A percentile compares a stretch with the other conserved stretches of the same genome.
Evolutionary conservation across 2,329 filamentous ascomycete species (phyloP).

Genomic region (Fusarium scirpi): DNA sequence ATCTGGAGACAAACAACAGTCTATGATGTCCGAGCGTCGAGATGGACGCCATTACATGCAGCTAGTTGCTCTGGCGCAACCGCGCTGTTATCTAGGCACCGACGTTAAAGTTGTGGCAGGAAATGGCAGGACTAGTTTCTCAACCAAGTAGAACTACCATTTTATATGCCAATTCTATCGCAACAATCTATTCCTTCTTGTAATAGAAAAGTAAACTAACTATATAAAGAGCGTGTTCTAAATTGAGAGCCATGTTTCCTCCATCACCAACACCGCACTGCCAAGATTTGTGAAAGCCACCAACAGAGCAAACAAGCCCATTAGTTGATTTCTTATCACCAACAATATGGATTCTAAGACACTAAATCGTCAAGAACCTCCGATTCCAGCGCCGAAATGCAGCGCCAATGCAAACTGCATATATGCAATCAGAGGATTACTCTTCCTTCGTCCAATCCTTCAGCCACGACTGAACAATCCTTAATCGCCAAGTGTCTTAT

Average conservation of each 20-base stretch:
- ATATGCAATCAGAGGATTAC: background rate
- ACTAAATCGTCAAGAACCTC: no score
- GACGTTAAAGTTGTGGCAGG: accelerated
- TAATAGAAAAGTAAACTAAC: background rate
- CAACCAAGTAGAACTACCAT: accelerated
- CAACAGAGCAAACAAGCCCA: background rate
- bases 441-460: accelerated
- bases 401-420: background rate
- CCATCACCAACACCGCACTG: background rate
- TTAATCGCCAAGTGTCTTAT: background rate
- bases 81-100: background rate
- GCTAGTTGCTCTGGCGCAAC: background rate
- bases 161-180: background rate
- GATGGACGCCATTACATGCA: background rate
- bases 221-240: background rate
- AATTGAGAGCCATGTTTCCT: background rate
- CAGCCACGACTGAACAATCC: background rate
- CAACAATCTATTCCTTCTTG: background rate
- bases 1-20: background rate
- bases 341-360: no score
- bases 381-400: background rate
- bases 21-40: background rate
- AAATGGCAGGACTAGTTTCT: no score
- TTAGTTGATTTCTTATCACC: background rate
- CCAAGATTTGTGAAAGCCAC: background rate